Base-by-base conservation (phyloP, 805 yeast species). In the Starmera dryadoides region DNA sequence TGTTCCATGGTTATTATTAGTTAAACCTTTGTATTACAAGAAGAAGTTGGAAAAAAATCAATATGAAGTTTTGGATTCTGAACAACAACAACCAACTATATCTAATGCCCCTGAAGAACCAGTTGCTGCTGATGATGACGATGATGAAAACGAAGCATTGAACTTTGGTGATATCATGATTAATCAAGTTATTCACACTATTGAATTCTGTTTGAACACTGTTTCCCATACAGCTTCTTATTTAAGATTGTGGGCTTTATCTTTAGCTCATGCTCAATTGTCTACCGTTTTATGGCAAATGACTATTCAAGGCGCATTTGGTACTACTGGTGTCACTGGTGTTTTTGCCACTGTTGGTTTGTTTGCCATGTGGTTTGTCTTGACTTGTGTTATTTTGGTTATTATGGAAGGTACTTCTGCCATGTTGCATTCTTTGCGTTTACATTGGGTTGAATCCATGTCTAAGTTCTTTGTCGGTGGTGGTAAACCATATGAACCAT, bases 381-480 rank as follows among this genome's bases (percentile, higher is more conserved):
- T 93, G 46, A 89, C 98, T 0, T 91, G 89, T 31, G 84, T 86
- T 48, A 87, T 93, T 50, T 72, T 93, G 56, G 98, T 93, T 15
- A 69, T 85, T 40, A 93, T 93, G 99, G 99, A 93, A 64, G 99
- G 98, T 43, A 93, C 99, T 0, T 87, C 96, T 25, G 98, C 98
- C 28, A 93, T 93, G 98, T 76, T 93, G 57, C 99, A 93, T 66
- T 84, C 97, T 20, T 75, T 93, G 56, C 86, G 99, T 72, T 75
- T 93, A 55, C 98, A 93, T 63, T 93, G 99, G 99, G 98, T 93
- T 45, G 99, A 93, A 68, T 81, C 96, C 25, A 93, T 93, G 99
- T 87, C 97, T 44, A 93, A 93, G 68, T 94, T 83, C 67, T 93
- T 89, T 56, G 93, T 84, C 56, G 99, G 99, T 60, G 98, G 91